Base-by-base conservation (phyloP, 257 asterid genomes). In the Catharanthus roseus region DNA sequence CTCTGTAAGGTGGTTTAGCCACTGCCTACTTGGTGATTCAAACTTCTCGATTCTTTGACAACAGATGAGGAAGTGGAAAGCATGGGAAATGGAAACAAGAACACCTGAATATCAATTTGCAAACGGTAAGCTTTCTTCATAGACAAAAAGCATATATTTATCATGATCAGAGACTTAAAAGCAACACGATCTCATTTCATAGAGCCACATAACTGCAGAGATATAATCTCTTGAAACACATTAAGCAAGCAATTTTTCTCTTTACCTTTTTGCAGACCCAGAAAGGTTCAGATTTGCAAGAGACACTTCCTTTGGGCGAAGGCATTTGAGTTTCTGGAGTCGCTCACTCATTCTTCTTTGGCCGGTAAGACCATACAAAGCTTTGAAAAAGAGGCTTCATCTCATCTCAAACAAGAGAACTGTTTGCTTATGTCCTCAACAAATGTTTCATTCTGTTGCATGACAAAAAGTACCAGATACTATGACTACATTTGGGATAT, bases 41-140 rank as follows among this genome's bases (percentile, higher is more conserved):
- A 23, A 44, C 24, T 13, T 24, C 12, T 5, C 24, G 16, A 18
- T n/a, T 60, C 3, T 19, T 36, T 69, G 36, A 31, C 51, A 65
- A 57, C 79, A 89, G 96, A 90, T 90, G 97, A 82, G 89, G 75
- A 84, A 77, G 77, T 90, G 95, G 97, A 87, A 76, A 75, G 70
- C 78, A 21, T 90, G 97, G 97, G 97, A 90, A 80, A 78, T 72
- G 56, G 96, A 85, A 77, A 90, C 96, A n/a, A 84, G 54, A 78
- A 85, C 96, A 72, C 55, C 80, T 60, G 86, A 90, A 61, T 87
- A 88, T 68, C 85, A 87, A 47, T 87, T 72, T 72, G 80, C 77
- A 75, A 82, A 88, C 54, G 96, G 97, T 85, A 77, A 34, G 63
- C 57, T 31, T 29, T 34, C 24, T 57, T 49, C 6, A 38, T 5